Base-by-base conservation (phyloP, 345 rosid species). In the Mercurialis annua region DNA sequence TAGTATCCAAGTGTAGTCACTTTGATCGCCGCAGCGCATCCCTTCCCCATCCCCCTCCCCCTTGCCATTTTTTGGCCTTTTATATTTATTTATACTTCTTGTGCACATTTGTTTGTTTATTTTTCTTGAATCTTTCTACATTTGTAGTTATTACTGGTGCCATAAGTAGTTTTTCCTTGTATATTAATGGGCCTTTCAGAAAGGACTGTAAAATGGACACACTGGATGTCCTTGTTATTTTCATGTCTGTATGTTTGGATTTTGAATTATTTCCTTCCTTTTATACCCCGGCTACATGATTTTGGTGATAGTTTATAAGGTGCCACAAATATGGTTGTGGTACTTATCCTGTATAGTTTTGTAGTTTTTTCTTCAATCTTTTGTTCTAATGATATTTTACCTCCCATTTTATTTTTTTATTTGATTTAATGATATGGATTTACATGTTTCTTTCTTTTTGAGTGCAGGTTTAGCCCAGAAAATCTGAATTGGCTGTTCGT, bases 391-490 rank as follows among this genome's bases (percentile, higher is more conserved):
- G 57, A 8, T 18, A 17, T 30, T 33, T 29, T 50, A 4, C 30
- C 4, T 68, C 16, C 15, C 14, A 4, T 33, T 36, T 18, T 11
- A 0, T n/a, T 27, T 17, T 43, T 17, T 29, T 5, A 21, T 54
- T 42, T 21, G 10, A 52, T 49, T 46, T 33, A 12, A 9, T 31
- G 1, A 44, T 29, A 42, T 42, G n/a, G 2, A 21, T 31, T 48
- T 27, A 17, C 20, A 18, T 23, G 23, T 34, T 33, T 46, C 20
- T 43, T 54, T 48, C 64, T 49, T 0, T 64, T 65, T 61, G 40
- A 57, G n/a, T 52, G 34, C 81, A 94, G 99, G 85, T 91, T 89
- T 73, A 85, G 87, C 71, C 95, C 99, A 27, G 97, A 94, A 77
- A 87, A 90, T 66, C 80, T 94, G 26, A 91, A 87, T 69, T 91